Conservation (phyloP, 495 filamentous ascomycete genomes). For the Pyrenopolyporus hunteri region DNA sequence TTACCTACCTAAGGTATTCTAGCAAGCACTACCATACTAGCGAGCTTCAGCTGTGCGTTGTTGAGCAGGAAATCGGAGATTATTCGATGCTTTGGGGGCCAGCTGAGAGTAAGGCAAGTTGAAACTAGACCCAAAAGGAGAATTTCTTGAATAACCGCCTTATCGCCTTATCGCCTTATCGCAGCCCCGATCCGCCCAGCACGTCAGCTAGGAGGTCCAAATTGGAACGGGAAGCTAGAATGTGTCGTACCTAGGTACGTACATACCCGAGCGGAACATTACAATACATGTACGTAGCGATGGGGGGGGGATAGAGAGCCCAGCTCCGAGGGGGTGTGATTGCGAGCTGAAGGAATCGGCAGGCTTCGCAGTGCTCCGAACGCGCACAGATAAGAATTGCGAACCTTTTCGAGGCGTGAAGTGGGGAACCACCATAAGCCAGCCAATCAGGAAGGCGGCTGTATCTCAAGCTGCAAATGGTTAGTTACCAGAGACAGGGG, state of each 20-base stretch:
- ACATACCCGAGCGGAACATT: neutral
- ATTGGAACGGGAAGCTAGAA: neutral
- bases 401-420: constrained; percentile 23
- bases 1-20: neutral
- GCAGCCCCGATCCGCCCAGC: constrained; percentile 19
- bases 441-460: constrained; percentile 11
- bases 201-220: constrained; percentile 5
- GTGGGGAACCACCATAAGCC: constrained; percentile 13
- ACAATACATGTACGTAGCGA: constrained; percentile 3
- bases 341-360: constrained; percentile 34
- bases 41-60: neutral
- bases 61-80: constrained; percentile 18
- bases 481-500: constrained; percentile 4
- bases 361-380: constrained; percentile 33
- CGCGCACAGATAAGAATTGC: constrained; percentile 37
- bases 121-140: constrained; percentile 10
- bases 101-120: constrained; percentile 46
- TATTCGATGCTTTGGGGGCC: constrained; percentile 35
- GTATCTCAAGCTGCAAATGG: constrained; percentile 25
- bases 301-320: no score
- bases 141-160: constrained; percentile 18
- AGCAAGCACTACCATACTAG: neutral
- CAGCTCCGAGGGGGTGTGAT: no score
- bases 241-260: neutral
- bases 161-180: constrained; percentile 37